A percentile compares a stretch with the other conserved stretches of the same genome.
Evolutionary conservation across 768 basidiomycete species (phyloP).

Genomic region (Sarcomyxa edulis): DNA sequence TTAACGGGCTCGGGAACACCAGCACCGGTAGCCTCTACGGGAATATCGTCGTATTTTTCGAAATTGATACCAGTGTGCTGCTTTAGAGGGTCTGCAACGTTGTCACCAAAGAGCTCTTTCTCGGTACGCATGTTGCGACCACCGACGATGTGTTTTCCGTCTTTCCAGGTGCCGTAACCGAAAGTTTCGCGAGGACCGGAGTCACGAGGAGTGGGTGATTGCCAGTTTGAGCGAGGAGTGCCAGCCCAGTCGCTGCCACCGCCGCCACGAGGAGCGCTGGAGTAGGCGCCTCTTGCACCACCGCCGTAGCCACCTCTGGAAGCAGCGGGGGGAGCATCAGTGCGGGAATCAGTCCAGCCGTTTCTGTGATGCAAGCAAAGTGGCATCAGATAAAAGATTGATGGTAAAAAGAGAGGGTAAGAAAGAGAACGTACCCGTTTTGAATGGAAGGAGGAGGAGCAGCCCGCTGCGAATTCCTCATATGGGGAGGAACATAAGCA

Average conservation of each 20-base stretch:
- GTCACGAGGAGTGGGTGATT: slow-evolving; percentile 26
- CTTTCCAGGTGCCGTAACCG: slow-evolving; percentile 80
- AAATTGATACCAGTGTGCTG: slow-evolving; percentile 99
- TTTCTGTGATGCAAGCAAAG: slow-evolving; percentile 41
- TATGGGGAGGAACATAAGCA: slow-evolving; percentile 85
- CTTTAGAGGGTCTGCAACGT: slow-evolving; percentile 69
- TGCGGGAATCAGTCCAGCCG: slow-evolving; percentile 74
- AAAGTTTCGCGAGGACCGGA: slow-evolving; percentile 45
- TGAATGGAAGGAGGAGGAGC: slow-evolving; percentile 49
- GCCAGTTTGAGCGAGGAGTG: slow-evolving; percentile 31
- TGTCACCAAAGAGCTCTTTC: slow-evolving; percentile 93
- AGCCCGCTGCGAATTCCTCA: slow-evolving; percentile 85
- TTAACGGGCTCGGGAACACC: slow-evolving; percentile 94
- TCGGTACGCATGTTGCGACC: slow-evolving; percentile 83
- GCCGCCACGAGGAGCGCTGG: slow-evolving; percentile 35
- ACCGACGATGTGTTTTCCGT: slow-evolving; percentile 84
- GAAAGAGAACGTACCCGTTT: slow-evolving; percentile 46
- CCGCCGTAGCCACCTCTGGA: slow-evolving; percentile 34
- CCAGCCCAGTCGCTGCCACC: slow-evolving; percentile 35
- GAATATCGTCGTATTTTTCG: slow-evolving; percentile 99
- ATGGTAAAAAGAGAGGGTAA: slow-evolving; percentile 10
- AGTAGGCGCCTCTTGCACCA: slow-evolving; percentile 34
- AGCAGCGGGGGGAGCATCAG: slow-evolving; percentile 54
- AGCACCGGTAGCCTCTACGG: slow-evolving; percentile 95
- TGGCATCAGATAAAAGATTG: slow-evolving; percentile 6